Percentiles rank a stretch among this genome's conserved stretches.
Conservation (phyloP, 2,329 filamentous ascomycete species). For the Lecanosticta acicola region DNA sequence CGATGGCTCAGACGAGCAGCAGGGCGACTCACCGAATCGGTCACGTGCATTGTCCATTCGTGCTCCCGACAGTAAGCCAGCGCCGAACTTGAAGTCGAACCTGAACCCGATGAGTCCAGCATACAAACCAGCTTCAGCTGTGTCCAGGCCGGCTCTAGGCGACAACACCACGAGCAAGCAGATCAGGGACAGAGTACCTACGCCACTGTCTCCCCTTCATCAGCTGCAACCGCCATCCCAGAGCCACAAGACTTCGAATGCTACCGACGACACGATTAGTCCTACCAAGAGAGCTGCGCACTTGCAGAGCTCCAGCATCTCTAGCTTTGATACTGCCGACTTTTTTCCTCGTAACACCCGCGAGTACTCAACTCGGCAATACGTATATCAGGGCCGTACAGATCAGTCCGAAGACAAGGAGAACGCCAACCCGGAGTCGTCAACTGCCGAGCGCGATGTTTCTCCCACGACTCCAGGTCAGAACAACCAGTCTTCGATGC, state of each 20-base stretch:
- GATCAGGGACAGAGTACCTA: slow-evolving; percentile 9
- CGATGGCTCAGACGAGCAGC: slow-evolving; percentile 22
- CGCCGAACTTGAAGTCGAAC: slow-evolving; percentile 24
- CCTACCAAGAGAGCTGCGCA: slow-evolving; percentile 22
- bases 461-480: slow-evolving; percentile 7
- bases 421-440: slow-evolving; percentile 12
- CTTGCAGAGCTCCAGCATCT: slow-evolving; percentile 31
- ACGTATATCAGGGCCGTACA: slow-evolving; percentile 22
- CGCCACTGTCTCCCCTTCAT: slow-evolving; percentile 16
- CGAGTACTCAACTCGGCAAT: slow-evolving; percentile 33
- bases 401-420: slow-evolving; percentile 20
- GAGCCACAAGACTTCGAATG: slow-evolving; percentile 9
- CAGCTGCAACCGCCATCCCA: slow-evolving; percentile 10
- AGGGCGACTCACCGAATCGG: slow-evolving; percentile 20
- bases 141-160: not conserved
- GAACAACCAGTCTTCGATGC: not conserved
- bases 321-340: slow-evolving; percentile 35
- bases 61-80: slow-evolving; percentile 25
- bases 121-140: slow-evolving; percentile 29
- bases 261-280: slow-evolving; percentile 20
- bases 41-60: slow-evolving; percentile 33
- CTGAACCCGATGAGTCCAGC: slow-evolving; percentile 37
- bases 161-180: slow-evolving; percentile 1
- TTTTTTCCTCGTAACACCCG: slow-evolving; percentile 37
- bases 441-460: not conserved